Base-by-base conservation (phyloP, 2,329 filamentous ascomycete species). In the Escovopsis weberi region DNA sequence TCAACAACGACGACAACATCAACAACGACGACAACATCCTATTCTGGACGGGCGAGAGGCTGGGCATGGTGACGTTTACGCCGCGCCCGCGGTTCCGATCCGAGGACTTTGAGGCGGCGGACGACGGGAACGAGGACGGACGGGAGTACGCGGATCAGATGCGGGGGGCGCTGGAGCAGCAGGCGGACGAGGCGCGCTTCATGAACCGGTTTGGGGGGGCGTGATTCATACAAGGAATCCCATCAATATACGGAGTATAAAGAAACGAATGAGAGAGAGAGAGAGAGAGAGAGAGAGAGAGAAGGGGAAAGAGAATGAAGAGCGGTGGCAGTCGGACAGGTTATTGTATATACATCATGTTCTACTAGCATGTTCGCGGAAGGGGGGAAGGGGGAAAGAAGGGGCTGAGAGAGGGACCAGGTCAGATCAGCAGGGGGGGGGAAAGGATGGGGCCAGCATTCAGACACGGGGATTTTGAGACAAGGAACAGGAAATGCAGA, bases 31-130 rank as follows among this genome's bases (percentile, higher is more conserved):
- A 86, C 53, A 81, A 89, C 51, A 61, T 95, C 11, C 59, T 94
- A 4, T 68, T 94, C 38, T 94, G 87, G 87, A 94, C 87, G 0
- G 88, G 86, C 15, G 86, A 94, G 45, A 80, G 79, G 48, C 65
- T 94, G 38, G 88, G 86, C 0, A 67, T 91, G 45, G 59, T 93
- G 18, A 69, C 64, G 43, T 84, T 84, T 55, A 75, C 77, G 1
- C 62, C 66, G 34, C 55, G 60, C 53, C 60, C 69, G 4, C 65
- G 69, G 1, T 75, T 72, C 49, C 59, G 55, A 7, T 55, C 66
- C 1, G 65, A 68, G 7, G 70, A 72, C 40, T 78, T 78, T 52
- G 69, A 72, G 43, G 41, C 40, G 19, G 58, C 45, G n/a, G 54
- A 59, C 38, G 64, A 66, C 15, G 64, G 63, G 38, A 72, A 80